Conservation (phyloP, 345 rosid genomes). For the Murraya koenigii region DNA sequence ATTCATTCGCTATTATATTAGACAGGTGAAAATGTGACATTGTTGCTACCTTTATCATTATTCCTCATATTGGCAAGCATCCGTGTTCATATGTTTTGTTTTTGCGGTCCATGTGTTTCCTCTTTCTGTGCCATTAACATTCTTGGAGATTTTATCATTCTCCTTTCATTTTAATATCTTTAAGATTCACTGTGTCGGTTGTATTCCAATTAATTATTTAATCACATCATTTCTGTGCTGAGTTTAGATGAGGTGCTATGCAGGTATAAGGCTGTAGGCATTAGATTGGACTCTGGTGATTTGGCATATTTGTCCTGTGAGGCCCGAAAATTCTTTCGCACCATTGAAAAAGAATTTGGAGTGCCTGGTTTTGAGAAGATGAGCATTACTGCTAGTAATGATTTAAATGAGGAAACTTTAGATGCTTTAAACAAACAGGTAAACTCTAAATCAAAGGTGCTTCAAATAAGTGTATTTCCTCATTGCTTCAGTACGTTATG, state of each 20-base stretch:
- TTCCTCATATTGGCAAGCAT: not conserved
- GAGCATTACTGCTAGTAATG: slow-evolving; percentile 86
- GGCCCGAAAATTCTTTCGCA: slow-evolving; percentile 63
- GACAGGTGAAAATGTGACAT: not conserved
- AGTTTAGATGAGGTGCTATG: slow-evolving; percentile 22
- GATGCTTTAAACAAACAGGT: slow-evolving; percentile 98
- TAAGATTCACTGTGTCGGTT: not conserved
- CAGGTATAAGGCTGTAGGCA: slow-evolving; percentile 88
- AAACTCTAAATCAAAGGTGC: slow-evolving; percentile 5
- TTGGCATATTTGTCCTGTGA: slow-evolving; percentile 84
- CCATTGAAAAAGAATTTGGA: slow-evolving; percentile 68
- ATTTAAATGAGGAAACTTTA: slow-evolving; percentile 92
- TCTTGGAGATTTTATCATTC: slow-evolving; percentile 2
- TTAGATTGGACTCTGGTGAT: slow-evolving; percentile 96
- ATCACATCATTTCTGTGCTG: not conserved
- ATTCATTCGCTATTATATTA: not conserved
- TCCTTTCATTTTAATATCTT: not conserved
- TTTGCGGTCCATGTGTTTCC: not conserved
- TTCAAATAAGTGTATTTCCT: not conserved
- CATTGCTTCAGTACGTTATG: not conserved
- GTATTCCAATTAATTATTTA: not conserved
- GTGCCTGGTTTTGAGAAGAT: slow-evolving; percentile 70
- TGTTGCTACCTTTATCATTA: not conserved
- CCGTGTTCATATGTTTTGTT: not conserved
- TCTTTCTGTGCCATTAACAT: not conserved